Conservation (phyloP, 495 filamentous ascomycete species). For the Ramalina intermedia region DNA sequence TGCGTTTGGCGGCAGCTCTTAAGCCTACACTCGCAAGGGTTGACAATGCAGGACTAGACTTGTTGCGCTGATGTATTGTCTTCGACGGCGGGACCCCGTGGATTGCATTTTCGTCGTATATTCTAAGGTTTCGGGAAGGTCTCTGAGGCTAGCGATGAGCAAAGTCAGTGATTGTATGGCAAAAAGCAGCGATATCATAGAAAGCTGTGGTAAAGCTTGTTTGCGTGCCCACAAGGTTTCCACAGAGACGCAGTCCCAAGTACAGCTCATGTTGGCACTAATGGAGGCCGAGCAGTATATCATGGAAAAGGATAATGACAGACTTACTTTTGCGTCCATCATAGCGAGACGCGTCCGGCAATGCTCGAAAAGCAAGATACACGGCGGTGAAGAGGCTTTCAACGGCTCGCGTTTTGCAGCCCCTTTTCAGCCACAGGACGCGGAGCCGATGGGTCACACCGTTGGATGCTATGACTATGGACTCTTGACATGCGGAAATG, state of each 20-base stretch:
- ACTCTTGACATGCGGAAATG: neutral
- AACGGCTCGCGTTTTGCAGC: neutral
- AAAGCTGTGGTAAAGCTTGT: neutral
- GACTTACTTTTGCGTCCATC: constrained; percentile 29
- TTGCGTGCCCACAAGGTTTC: neutral
- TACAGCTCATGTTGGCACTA: neutral
- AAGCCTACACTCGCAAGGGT: constrained; percentile 35
- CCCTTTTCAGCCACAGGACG: neutral
- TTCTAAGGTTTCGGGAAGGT: constrained; percentile 42
- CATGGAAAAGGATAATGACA: too few species aligned
- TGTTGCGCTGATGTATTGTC: constrained; percentile 62
- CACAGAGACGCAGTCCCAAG: neutral
- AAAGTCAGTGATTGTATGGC: constrained; percentile 4
- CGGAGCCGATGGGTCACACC: too few species aligned
- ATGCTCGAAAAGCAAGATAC: neutral
- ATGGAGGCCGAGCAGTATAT: too few species aligned
- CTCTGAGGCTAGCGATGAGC: constrained; percentile 52
- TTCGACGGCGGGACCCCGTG: constrained; percentile 37
- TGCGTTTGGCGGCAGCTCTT: constrained; percentile 58
- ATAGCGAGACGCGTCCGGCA: constrained; percentile 8
- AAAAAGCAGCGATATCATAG: neutral
- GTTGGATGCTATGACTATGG: too few species aligned
- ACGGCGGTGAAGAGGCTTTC: neutral
- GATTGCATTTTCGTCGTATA: constrained; percentile 62
- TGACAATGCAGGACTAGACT: constrained; percentile 58